Conservation (phyloP, 768 basidiomycete species). For the Mycena galericulata region DNA sequence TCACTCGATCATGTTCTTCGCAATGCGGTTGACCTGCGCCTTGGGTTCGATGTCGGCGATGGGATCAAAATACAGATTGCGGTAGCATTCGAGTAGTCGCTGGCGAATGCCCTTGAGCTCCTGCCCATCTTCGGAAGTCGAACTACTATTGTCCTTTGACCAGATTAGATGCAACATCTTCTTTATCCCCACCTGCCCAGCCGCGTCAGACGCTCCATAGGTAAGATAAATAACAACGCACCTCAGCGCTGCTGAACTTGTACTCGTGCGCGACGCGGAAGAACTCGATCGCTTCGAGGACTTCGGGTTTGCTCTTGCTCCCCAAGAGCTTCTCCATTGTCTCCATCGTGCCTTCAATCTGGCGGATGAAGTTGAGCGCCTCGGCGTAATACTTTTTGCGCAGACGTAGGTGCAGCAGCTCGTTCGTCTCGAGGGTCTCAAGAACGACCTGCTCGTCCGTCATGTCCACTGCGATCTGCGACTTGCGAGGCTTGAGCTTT, state of each 20-base stretch:
- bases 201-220: not conserved
- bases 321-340: slow-evolving; percentile 83
- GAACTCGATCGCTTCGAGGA: slow-evolving; percentile 89
- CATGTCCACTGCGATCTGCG: slow-evolving; percentile 79
- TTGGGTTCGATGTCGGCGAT: slow-evolving; percentile 80
- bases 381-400: slow-evolving; percentile 90
- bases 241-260: slow-evolving; percentile 82
- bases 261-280: slow-evolving; percentile 88
- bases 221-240: slow-evolving; percentile 44
- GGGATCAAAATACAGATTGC: slow-evolving; percentile 89
- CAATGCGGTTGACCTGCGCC: slow-evolving; percentile 90
- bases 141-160: slow-evolving; percentile 90
- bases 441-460: slow-evolving; percentile 79
- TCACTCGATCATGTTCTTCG: slow-evolving; percentile 98
- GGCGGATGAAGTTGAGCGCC: slow-evolving; percentile 82
- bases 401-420: slow-evolving; percentile 74
- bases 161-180: slow-evolving; percentile 98
- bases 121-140: slow-evolving; percentile 70
- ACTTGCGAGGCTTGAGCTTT: slow-evolving; percentile 70
- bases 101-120: slow-evolving; percentile 92
- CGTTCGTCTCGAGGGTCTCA: slow-evolving; percentile 73
- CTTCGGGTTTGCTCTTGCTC: slow-evolving; percentile 87
- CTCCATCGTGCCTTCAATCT: slow-evolving; percentile 72
- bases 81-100: slow-evolving; percentile 90
- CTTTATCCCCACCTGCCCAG: slow-evolving; percentile 82